Evolutionary conservation across 1,284 basidiomycete genomes (phyloP).

Genomic region (Paramarasmius palmivorus): DNA sequence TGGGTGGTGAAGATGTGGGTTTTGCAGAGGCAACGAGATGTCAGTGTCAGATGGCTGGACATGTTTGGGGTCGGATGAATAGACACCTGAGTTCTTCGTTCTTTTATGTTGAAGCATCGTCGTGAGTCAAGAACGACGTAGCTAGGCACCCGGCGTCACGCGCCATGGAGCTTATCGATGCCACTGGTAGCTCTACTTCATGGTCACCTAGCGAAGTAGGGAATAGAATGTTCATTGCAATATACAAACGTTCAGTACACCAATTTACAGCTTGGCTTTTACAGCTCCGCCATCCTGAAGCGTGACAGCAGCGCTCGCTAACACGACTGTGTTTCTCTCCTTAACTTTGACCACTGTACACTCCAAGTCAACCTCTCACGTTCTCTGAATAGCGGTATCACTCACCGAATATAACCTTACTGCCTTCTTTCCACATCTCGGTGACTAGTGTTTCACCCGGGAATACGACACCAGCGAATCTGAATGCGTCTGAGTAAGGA

Average conservation of each 20-base stretch:
- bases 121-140: neutral
- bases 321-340: conserved; percentile 68
- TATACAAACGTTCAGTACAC: neutral
- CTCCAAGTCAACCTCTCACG: neutral
- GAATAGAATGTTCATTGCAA: neutral
- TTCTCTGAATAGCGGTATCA: neutral
- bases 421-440: conserved; percentile 97
- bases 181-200: neutral
- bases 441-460: conserved; percentile 95
- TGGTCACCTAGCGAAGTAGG: neutral
- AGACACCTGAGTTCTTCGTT: too few species aligned
- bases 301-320: conserved; percentile 78
- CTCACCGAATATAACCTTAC: conserved; percentile 87
- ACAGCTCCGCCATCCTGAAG: conserved; percentile 42
- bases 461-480: conserved; percentile 89
- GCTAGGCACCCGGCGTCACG: neutral
- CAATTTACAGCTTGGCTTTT: conserved; percentile 63
- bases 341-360: conserved; percentile 73
- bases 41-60: too few species aligned
- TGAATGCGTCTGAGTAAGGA: too few species aligned
- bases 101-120: too few species aligned
- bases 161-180: neutral
- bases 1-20: too few species aligned
- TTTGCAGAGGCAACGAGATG: too few species aligned
- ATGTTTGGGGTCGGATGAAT: too few species aligned